Evolutionary conservation across 2,329 filamentous ascomycete species (phyloP).

Genomic region (Emmonsiellopsis sp.): DNA sequence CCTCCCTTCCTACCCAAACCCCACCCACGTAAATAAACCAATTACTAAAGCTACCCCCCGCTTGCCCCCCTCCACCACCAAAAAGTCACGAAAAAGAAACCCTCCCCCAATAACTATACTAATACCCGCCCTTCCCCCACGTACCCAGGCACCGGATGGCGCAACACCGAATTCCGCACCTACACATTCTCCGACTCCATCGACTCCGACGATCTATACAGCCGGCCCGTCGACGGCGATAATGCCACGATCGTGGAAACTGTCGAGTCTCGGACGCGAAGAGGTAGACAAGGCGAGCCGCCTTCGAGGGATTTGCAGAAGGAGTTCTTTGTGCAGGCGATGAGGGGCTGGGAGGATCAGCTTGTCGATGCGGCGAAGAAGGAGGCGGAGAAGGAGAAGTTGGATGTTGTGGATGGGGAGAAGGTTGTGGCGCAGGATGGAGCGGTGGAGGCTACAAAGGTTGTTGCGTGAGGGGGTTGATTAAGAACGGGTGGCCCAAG

Average conservation of each 20-base stretch:
- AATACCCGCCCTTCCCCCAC: slow-evolving; percentile 11
- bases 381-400: slow-evolving; percentile 4
- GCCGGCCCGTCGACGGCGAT: slow-evolving; percentile 25
- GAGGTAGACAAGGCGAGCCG: slow-evolving; percentile 29
- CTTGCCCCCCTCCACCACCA: not conserved
- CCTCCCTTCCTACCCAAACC: not conserved
- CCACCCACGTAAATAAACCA: not conserved
- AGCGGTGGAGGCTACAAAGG: slow-evolving; percentile 24
- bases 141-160: slow-evolving; percentile 58
- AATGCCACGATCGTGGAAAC: slow-evolving; percentile 36
- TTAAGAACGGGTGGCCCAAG: not conserved
- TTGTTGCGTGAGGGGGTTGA: slow-evolving; percentile 5
- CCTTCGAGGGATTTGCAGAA: slow-evolving; percentile 29
- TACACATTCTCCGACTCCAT: slow-evolving; percentile 53
- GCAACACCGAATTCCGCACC: slow-evolving; percentile 62
- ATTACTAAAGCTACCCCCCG: not conserved
- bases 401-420: slow-evolving; percentile 22
- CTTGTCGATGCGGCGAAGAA: slow-evolving; percentile 3
- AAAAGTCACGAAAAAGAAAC: slow-evolving; percentile 14
- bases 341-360: slow-evolving; percentile 35
- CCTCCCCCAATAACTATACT: slow-evolving; percentile 14
- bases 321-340: slow-evolving; percentile 29
- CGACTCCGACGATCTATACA: slow-evolving; percentile 39
- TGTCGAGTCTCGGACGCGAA: slow-evolving; percentile 30
- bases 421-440: slow-evolving; percentile 27